Evolutionary conservation across 257 asterid species (phyloP), one percentile per base, ranked within the genome.

Genomic region (Penstemon davidsonii): DNA sequence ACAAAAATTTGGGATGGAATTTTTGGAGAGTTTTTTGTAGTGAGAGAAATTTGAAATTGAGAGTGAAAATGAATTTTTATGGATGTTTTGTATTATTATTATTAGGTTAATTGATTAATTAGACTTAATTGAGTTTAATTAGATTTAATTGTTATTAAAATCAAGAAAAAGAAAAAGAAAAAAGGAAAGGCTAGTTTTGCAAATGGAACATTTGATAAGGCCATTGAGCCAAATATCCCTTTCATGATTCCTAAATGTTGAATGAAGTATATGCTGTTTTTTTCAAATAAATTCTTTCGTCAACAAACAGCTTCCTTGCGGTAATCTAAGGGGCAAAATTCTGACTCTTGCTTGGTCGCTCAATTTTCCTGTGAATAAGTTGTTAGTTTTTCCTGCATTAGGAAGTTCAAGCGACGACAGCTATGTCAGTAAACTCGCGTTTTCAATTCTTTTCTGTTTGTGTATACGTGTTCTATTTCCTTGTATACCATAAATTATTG

Each of bases 321-420:
- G 96, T 65, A 87, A 86, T 68, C 96, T 94, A 64, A 87, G 97
- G 70, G 25, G 56, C 84, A 88, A 90, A 81, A 90, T 94, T 62
- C 97, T 90, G 78, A 74, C 53, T 15, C 99, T 94, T 78, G 90
- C 99, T 65, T 87, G 95, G 41, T 88, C 96, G 52, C 95, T 94
- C 56, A 81, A 83, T 66, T 94, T 94, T 75, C 97, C 99, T 50
- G 71, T 94, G 73, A 91, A 83, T 88, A 94, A 88, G 73, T 77
- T 94, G 83, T 91, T 94, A 12, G 97, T 94, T 33, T 85, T 94
- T 84, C 96, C 90, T 88, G 99, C 97, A 71, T 94, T 97, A 49
- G 91, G 97, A 64, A 88, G 97, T 77, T 94, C 99, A 0, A 94
- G 97, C 33, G 33, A 25, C 85, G 97, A 94, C 42, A 94, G 99